Conservation (phyloP, 257 asterid genomes). For the Salvia hispanica region DNA sequence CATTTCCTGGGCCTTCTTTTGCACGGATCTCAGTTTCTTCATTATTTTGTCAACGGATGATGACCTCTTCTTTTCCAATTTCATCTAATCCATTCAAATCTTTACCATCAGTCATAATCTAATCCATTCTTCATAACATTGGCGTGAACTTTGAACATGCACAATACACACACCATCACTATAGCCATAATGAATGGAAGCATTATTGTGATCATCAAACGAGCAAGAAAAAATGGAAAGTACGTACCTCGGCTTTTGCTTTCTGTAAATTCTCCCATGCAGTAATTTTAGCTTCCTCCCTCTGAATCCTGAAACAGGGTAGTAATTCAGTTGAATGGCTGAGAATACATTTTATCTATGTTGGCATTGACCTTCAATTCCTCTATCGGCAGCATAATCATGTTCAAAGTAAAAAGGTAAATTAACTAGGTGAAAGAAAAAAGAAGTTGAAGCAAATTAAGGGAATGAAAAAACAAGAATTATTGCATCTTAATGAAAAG, state of each 20-base stretch:
- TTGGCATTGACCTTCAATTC: neutral
- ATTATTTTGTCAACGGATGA: conserved; percentile 90
- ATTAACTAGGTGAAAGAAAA: neutral
- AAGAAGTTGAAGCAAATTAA: neutral
- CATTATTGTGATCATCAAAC: no score
- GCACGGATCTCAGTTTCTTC: conserved; percentile 82
- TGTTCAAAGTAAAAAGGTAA: neutral
- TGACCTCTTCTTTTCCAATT: conserved; percentile 93
- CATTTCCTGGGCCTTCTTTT: conserved; percentile 88
- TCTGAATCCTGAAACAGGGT: conserved; percentile 46
- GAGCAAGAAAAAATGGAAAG: conserved; percentile 8
- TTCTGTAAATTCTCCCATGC: conserved; percentile 88
- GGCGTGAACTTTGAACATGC: neutral
- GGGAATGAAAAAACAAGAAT: no score
- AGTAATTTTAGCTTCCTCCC: conserved; percentile 71
- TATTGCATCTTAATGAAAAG: neutral
- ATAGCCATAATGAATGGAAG: neutral
- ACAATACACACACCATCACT: neutral
- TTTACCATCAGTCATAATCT: neutral
- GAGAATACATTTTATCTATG: neutral
- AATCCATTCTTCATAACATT: neutral
- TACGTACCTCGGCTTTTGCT: conserved; percentile 78
- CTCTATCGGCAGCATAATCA: neutral
- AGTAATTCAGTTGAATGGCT: conserved; percentile 10
- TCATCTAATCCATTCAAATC: conserved; percentile 57